A percentile compares a stretch with the other conserved stretches of the same genome.
phyloP scores from a whole-genome alignment of 2,329 filamentous ascomycete genomes.

The Dothistroma pini region DNA sequence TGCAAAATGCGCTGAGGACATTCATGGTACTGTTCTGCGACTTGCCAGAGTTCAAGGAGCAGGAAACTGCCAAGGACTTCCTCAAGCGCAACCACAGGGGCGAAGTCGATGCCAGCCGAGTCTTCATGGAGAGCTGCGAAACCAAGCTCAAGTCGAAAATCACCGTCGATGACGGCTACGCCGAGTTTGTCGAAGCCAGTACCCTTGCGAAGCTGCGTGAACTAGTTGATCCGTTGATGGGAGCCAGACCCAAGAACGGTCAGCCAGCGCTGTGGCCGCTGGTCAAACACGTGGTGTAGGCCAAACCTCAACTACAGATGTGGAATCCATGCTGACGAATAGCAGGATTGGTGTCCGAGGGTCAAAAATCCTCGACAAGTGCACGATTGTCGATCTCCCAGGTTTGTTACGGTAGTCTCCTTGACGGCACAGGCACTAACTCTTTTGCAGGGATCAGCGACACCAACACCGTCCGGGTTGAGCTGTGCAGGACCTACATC shows the following conservation, averaged over 20 bases:
- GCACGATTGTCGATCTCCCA: slow-evolving; percentile 17
- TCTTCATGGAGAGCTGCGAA: not conserved
- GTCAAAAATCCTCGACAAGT: slow-evolving; percentile 7
- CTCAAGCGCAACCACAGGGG: not conserved
- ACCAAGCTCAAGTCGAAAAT: not conserved
- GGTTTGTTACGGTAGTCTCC: slow-evolving; percentile 8
- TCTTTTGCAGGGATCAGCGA: slow-evolving; percentile 12
- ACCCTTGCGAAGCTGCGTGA: not conserved
- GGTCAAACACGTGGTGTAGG: slow-evolving; percentile 11
- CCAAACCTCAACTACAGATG: not conserved
- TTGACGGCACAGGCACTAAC: not conserved
- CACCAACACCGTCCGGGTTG: slow-evolving; percentile 11
- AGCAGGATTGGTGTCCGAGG: slow-evolving; percentile 7
- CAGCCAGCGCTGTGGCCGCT: slow-evolving; percentile 17
- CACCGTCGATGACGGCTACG: not conserved
- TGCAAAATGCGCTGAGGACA: slow-evolving; percentile 12
- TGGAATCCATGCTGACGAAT: not conserved
- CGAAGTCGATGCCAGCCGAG: not conserved
- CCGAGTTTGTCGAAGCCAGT: not conserved
- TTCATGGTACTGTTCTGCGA: slow-evolving; percentile 22
- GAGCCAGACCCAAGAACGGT: not conserved
- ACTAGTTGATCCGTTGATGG: slow-evolving; percentile 7
- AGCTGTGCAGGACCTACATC: slow-evolving; percentile 2
- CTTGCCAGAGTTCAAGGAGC: slow-evolving; percentile 1
- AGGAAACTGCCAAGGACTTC: not conserved